Base-by-base conservation (phyloP, 345 rosid species). In the Melastoma malabathricum region DNA sequence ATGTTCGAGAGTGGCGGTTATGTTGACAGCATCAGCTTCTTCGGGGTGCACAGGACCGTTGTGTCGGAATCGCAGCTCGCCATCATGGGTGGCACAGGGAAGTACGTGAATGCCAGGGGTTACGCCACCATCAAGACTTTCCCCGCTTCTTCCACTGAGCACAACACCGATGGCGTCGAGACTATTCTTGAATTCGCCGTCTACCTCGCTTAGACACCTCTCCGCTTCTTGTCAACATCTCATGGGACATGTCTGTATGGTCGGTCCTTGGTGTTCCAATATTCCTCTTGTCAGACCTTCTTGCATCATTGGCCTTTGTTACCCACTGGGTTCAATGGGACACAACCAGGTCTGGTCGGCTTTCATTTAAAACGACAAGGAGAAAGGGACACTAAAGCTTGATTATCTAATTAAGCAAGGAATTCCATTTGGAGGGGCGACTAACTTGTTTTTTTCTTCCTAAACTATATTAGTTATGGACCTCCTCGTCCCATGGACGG, bases 41-140 rank as follows among this genome's bases (percentile, higher is more conserved):
- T 82, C 5, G 98, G 96, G 23, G 84, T 86, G 52, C 86, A 76
- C 17, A 62, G 73, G 51, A 82, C 81, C 1, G 87, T 76, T 1
- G 82, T 61, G 20, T 81, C 96, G 0, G 96, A 86, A 59, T 86
- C 96, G 2, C 94, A 82, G 66, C 60, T 86, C 45, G 79, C 89
- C 2, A 60, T 90, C 52, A 86, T 82, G 96, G 98, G 92, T 38
- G 98, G 96, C 12, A 89, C 94, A 0, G 94, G 98, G 12, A 84
- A 78, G 61, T 78, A 75, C 65, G 86, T 78, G 47, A 81, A 86
- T 64, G 87, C 87, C 1, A 68, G 70, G 52, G 98, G 92, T 0
- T 81, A 55, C 27, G 89, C 98, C 3, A 67, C 75, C 39, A 64
- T 86, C 17, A 81, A 86, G 71, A 81, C 88, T 5, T 68, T 79